A percentile compares a stretch with the other conserved stretches of the same genome.
Evolutionary conservation across 192 early-diverging fungal species (phyloP).

Genomic region (Gamsiella multidivaricata): DNA sequence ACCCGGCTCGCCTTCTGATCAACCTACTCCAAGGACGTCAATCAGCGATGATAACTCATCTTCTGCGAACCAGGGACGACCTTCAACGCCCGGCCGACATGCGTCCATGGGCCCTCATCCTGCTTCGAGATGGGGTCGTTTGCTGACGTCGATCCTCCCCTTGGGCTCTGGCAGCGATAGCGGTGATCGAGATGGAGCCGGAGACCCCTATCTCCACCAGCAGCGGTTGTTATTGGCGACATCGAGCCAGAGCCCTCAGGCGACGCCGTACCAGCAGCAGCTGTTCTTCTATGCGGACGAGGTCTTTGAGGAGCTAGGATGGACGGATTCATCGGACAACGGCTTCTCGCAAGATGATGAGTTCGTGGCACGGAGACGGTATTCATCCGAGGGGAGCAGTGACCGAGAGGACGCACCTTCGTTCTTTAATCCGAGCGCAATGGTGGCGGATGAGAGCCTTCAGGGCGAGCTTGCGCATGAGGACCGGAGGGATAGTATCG

Average conservation of each 20-base stretch:
- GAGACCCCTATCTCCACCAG: slow-evolving; percentile 15
- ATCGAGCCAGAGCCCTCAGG: slow-evolving; percentile 5
- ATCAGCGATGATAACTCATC: slow-evolving; percentile 10
- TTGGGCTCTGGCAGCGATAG: slow-evolving; percentile 7
- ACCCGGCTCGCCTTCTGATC: background rate
- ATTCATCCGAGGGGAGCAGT: slow-evolving; percentile 5
- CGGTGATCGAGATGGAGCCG: background rate
- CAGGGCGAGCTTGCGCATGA: slow-evolving; percentile 28
- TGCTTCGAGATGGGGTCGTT: slow-evolving; percentile 31
- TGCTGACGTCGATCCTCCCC: slow-evolving; percentile 35
- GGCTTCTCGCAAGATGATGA: slow-evolving; percentile 1
- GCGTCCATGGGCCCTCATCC: slow-evolving; percentile 18
- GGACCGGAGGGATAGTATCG: slow-evolving; percentile 37
- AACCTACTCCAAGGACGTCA: slow-evolving; percentile 1
- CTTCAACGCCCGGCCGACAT: slow-evolving; percentile 12
- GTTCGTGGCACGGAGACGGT: background rate
- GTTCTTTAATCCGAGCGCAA: slow-evolving; percentile 3
- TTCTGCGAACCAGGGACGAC: background rate
- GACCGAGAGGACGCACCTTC: slow-evolving; percentile 6
- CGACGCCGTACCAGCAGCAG: slow-evolving; percentile 28
- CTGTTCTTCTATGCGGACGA: slow-evolving; percentile 48
- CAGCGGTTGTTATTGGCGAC: slow-evolving; percentile 25
- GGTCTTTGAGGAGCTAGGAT: slow-evolving; percentile 5
- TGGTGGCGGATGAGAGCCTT: slow-evolving; percentile 20
- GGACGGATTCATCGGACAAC: slow-evolving; percentile 11